Conservation (phyloP, 2,329 filamentous ascomycete species). For the Fusarium neocosmosporiellum region DNA sequence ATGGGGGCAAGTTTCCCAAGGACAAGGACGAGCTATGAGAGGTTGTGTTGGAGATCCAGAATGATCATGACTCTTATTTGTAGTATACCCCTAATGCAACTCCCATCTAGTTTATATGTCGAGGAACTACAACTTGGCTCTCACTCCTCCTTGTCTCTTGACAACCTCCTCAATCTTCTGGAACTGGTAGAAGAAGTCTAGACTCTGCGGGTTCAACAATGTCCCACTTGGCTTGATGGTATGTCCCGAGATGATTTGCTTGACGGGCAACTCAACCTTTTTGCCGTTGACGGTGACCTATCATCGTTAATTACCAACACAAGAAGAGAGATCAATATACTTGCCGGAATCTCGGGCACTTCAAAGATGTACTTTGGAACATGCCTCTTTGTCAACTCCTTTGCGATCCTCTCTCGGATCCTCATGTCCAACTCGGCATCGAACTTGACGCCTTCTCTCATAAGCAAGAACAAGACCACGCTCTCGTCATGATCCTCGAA, state of each 20-base stretch:
- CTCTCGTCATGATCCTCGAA: conserved; percentile 65
- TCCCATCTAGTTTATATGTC: neutral
- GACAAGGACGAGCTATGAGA: conserved; percentile 26
- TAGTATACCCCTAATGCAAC: neutral
- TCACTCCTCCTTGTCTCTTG: conserved; percentile 29
- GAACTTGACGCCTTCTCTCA: conserved; percentile 67
- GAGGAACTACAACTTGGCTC: conserved; percentile 46
- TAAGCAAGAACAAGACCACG: conserved; percentile 66
- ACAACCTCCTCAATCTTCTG: conserved; percentile 50
- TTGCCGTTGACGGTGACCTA: conserved; percentile 86
- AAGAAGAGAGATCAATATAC: conserved; percentile 37
- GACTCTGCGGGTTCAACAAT: conserved; percentile 78
- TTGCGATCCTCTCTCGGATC: conserved; percentile 73
- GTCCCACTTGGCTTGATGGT: conserved; percentile 81
- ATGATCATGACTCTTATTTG: neutral
- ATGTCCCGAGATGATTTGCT: conserved; percentile 83
- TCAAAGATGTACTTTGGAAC: conserved; percentile 84
- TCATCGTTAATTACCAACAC: conserved; percentile 22
- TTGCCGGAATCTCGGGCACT: conserved; percentile 82
- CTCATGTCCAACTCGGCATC: conserved; percentile 64
- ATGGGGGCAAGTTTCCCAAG: conserved; percentile 54
- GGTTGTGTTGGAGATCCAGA: neutral
- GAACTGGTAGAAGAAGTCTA: conserved; percentile 84
- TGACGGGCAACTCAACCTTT: conserved; percentile 86
- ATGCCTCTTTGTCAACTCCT: conserved; percentile 77